Base-by-base conservation (phyloP, 2,329 filamentous ascomycete species). In the Claviceps lovelessii region DNA sequence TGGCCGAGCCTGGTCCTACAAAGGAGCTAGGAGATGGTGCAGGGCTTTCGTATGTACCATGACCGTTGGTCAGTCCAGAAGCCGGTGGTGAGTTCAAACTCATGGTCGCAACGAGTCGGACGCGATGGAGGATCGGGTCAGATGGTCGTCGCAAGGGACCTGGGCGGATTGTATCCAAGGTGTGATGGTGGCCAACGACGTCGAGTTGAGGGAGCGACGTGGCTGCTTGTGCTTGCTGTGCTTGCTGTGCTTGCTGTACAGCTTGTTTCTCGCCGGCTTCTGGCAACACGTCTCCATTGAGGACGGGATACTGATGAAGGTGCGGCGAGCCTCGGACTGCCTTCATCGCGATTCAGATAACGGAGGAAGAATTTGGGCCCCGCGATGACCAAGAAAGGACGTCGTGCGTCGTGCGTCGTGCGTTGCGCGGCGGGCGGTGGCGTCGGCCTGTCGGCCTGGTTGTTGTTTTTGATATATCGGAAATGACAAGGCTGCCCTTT, bases 131-230 rank as follows among this genome's bases (percentile, higher is more conserved):
- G 17, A 31, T 17, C 10, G 44, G 35, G 45, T n/a, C 50, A 19
- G 46, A 49, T 8, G 44, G 45, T 54, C 65, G 61, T 53, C 61
- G 63, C 46, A 65, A 52, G 2, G 58, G 63, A 29, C 64, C 63
- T 13, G 67, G 65, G 56, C 64, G 70, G 54, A 65, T 62, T 53
- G 62, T 59, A 39, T 50, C 52, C 41, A 57, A 50, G 49, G 17
- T 54, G 45, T 53, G 49, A 47, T 39, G 54, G 41, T n/a, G n/a
- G n/a, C 54, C 56, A 33, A 53, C 54, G 31, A 52, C 54, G 28
- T 53, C 51, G 47, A 57, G 54, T 3, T 33, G 54, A 8, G 49
- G 41, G 37, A 41, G 10, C 9, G 48, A 37, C 23, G 44, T 50
- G 4, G 48, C 42, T 17, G 51, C 42, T 29, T 42, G 17, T 10